Conservation (phyloP, 164 flowering plant species). For the Sedum album region DNA sequence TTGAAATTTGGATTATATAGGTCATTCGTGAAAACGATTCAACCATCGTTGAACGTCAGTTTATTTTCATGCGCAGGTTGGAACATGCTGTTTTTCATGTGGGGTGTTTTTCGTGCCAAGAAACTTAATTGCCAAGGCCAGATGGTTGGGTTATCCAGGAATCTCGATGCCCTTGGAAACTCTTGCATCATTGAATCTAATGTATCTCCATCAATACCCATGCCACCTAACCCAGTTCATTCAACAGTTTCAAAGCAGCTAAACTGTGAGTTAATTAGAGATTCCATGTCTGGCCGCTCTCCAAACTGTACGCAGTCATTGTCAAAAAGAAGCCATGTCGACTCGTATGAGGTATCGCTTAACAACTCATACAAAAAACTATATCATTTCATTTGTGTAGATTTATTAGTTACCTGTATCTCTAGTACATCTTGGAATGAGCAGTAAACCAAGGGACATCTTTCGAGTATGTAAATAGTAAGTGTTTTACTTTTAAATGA, state of each 20-base stretch:
- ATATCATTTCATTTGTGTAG: background rate
- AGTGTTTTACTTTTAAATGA: background rate
- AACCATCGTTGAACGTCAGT: too few species aligned
- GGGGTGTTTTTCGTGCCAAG: constrained; percentile 84
- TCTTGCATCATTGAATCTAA: constrained; percentile 17
- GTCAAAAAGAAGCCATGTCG: constrained; percentile 16
- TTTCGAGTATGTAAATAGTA: background rate
- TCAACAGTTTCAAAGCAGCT: constrained; percentile 12
- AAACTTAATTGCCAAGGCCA: constrained; percentile 24
- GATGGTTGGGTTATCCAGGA: constrained; percentile 20
- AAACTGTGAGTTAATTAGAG: background rate
- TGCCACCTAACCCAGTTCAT: constrained; percentile 9
- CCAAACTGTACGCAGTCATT: constrained; percentile 11
- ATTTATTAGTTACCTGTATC: background rate
- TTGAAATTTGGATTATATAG: background rate
- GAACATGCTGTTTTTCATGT: constrained; percentile 75
- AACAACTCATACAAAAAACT: background rate
- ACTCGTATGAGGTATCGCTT: constrained; percentile 22
- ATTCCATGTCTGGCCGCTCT: constrained; percentile 13
- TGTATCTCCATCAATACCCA: constrained; percentile 21
- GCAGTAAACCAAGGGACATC: background rate
- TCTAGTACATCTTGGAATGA: background rate
- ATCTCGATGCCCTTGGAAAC: constrained; percentile 13
- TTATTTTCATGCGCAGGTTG: constrained; percentile 52
- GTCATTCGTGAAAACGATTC: background rate